Base-by-base conservation (phyloP, 1,284 basidiomycete genomes). In the Sporisorium sorghi region DNA sequence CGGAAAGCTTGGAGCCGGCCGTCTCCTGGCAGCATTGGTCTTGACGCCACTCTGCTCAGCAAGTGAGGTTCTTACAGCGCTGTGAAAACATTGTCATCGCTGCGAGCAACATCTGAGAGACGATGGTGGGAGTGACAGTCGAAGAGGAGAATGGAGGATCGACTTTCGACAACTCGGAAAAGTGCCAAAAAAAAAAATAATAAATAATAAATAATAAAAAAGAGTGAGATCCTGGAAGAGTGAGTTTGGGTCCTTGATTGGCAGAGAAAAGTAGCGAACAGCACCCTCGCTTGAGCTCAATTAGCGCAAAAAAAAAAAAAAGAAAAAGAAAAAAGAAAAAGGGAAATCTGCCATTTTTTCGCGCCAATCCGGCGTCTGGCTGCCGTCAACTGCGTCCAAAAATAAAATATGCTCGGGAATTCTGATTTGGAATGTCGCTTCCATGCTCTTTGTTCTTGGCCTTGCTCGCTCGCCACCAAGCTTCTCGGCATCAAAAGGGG, bases 261-360 rank as follows among this genome's bases (percentile, higher is more conserved):
- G 32, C 32, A 33, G 32, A 9, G 32, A 12, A 14, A n/a, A 14
- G 32, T 12, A 14, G 32, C 2, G 15, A 17, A n/a, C 4, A 37
- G 24, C 14, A 44, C 46, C 28, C 28, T 47, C 46, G 46, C 46
- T 47, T 47, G 26, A n/a, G 26, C 46, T 46, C 44, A 28, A 46
- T 30, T 46, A 46, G 44, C 9, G 44, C 23, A 24, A 4, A n/a
- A 28, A 26, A 14, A 35, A 35, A 35, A 35, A 32, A 6, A 32
- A n/a, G n/a, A n/a, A n/a, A n/a, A n/a, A n/a, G n/a, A n/a, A n/a
- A n/a, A n/a, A n/a, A n/a, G n/a, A n/a, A n/a, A n/a, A n/a, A n/a
- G n/a, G n/a, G n/a, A 43, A 23, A 23, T 43, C 12, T 4, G 40
- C 10, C 40, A 17, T 12, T 37, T 37, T 37, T 17, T 17, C 15